Percentiles rank a stretch among this genome's conserved stretches.
phyloP scores from a whole-genome alignment of 345 rosid genomes.

The Mallotus nudiflorus region DNA sequence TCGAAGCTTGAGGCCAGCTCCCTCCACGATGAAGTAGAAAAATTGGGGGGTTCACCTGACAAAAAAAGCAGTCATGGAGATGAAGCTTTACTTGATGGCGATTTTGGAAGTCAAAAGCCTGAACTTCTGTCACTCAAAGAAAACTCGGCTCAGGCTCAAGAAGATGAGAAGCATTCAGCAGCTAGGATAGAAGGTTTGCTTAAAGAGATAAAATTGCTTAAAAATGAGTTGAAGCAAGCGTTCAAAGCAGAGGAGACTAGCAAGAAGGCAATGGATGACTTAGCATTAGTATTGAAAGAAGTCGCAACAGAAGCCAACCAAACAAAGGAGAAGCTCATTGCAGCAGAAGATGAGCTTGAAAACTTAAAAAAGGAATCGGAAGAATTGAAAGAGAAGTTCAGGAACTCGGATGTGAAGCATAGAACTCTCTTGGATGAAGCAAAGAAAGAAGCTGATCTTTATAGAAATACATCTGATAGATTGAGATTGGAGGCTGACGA shows the following conservation, averaged over 20 bases:
- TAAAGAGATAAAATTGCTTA: slow-evolving; percentile 42
- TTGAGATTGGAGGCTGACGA: slow-evolving; percentile 79
- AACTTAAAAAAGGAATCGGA: slow-evolving; percentile 32
- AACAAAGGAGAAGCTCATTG: slow-evolving; percentile 52
- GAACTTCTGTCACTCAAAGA: slow-evolving; percentile 41
- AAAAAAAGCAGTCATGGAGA: slow-evolving; percentile 18
- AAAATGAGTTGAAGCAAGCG: slow-evolving; percentile 48
- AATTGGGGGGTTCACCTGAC: slow-evolving; percentile 21
- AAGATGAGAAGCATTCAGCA: slow-evolving; percentile 38
- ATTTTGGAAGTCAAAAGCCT: slow-evolving; percentile 31
- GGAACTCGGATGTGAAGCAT: slow-evolving; percentile 34
- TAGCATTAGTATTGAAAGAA: slow-evolving; percentile 76
- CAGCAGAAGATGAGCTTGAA: slow-evolving; percentile 45
- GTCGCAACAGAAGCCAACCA: slow-evolving; percentile 61
- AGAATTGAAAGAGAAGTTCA: slow-evolving; percentile 37
- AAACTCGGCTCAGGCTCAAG: slow-evolving; percentile 30
- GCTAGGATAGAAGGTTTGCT: slow-evolving; percentile 25
- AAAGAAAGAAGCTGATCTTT: slow-evolving; percentile 51
- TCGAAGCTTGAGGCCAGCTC: slow-evolving; percentile 44
- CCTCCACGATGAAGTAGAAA: slow-evolving; percentile 36
- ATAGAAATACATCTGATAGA: slow-evolving; percentile 61
- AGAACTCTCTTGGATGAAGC: slow-evolving; percentile 35
- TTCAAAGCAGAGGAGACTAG: slow-evolving; percentile 66
- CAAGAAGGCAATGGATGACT: slow-evolving; percentile 86
- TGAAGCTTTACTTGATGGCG: slow-evolving; percentile 17